phyloP scores from a whole-genome alignment of 139 green algal genomes.

The Chlorella vulgaris region DNA sequence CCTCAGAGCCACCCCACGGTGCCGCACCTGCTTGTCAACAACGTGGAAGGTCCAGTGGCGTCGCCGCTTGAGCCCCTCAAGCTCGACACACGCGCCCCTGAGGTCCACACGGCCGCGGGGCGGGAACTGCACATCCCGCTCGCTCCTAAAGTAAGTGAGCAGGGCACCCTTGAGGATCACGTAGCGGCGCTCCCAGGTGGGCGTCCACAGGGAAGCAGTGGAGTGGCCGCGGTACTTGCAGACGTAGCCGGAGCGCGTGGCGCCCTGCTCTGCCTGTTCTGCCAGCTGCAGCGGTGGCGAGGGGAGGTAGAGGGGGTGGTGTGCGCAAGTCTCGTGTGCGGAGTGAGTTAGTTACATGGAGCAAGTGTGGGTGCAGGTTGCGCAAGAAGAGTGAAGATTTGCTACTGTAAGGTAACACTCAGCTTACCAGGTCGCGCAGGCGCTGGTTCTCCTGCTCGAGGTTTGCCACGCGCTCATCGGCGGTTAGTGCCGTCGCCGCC shows the following conservation, averaged over 20 bases:
- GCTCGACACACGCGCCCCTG: constrained; percentile 41
- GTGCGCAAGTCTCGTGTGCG: background rate
- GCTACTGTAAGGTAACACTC: too few species aligned
- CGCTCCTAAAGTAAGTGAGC: constrained; percentile 58
- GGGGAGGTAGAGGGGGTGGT: background rate
- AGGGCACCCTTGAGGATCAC: constrained; percentile 50
- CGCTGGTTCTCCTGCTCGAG: constrained; percentile 42
- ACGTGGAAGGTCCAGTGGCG: constrained; percentile 55
- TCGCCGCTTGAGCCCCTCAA: constrained; percentile 45
- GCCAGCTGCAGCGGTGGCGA: constrained; percentile 6
- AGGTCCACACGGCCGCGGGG: constrained; percentile 58
- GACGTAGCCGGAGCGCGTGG: constrained; percentile 55
- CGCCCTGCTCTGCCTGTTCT: constrained; percentile 13
- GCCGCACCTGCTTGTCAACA: constrained; percentile 32
- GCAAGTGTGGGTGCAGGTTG: too few species aligned
- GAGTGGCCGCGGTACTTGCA: constrained; percentile 57
- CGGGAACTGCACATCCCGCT: constrained; percentile 52
- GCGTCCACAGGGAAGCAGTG: constrained; percentile 36
- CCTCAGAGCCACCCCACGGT: background rate
- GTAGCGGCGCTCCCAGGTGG: constrained; percentile 57
- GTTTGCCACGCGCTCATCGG: background rate
- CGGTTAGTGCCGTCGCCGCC: background rate
- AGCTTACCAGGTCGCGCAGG: constrained; percentile 39
- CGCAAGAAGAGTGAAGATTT: too few species aligned
- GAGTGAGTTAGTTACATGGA: too few species aligned